Percentiles rank a stretch among this genome's conserved stretches.
Evolutionary conservation across 2,329 filamentous ascomycete genomes (phyloP).

Genomic region (Pseudovirgaria hyperparasitica): DNA sequence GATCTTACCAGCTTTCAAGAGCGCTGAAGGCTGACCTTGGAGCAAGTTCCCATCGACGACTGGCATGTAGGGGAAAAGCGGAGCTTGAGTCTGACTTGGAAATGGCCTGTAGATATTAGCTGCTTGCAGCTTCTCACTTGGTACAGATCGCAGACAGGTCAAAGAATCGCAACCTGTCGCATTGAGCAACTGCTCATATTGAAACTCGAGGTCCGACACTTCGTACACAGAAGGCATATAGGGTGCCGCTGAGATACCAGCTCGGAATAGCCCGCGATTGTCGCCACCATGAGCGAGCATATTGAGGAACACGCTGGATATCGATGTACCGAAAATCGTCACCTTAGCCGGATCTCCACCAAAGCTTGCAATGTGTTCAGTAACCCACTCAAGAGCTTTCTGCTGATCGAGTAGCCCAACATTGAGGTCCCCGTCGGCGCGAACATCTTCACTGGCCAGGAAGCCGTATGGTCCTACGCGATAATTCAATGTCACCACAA

Average conservation of each 20-base stretch:
- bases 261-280: slow-evolving; percentile 37
- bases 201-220: slow-evolving; percentile 35
- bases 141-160: slow-evolving; percentile 36
- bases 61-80: slow-evolving; percentile 41
- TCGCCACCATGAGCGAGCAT: slow-evolving; percentile 33
- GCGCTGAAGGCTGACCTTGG: slow-evolving; percentile 36
- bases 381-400: slow-evolving; percentile 57
- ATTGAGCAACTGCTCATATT: slow-evolving; percentile 37
- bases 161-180: slow-evolving; percentile 39
- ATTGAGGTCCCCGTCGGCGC: slow-evolving; percentile 45
- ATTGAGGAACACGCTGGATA: slow-evolving; percentile 14
- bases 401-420: slow-evolving; percentile 59
- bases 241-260: slow-evolving; percentile 40
- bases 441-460: slow-evolving; percentile 45
- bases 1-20: slow-evolving; percentile 36
- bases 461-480: slow-evolving; percentile 65
- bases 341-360: slow-evolving; percentile 34
- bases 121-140: slow-evolving; percentile 30
- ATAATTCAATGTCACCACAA: slow-evolving; percentile 66
- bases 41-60: slow-evolving; percentile 39
- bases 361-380: slow-evolving; percentile 48
- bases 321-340: slow-evolving; percentile 29
- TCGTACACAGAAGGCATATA: slow-evolving; percentile 38
- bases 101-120: slow-evolving; percentile 33
- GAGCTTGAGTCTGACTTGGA: slow-evolving; percentile 28